Base-by-base conservation (phyloP, 1,139 yeast species). In the Candida sp. region DNA sequence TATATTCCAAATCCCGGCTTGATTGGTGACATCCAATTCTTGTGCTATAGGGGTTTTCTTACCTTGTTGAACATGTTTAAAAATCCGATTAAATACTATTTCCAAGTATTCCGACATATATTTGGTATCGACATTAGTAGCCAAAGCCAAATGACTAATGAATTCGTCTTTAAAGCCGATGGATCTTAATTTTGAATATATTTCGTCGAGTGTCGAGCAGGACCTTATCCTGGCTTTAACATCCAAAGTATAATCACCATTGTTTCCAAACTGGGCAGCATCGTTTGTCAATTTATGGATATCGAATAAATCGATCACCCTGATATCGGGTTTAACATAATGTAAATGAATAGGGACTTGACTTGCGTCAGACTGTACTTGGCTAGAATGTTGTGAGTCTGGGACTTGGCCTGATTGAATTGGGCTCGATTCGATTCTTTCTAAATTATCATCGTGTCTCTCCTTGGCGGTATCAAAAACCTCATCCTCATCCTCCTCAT, bases 1-100 rank as follows among this genome's bases (percentile, higher is more conserved):
- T 27, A 45, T 49, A 41, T 55, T 61, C 73, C 73, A 68, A 23
- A 64, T 45, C 2, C 70, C 69, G n/a, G 39, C 33, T 29, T 37
- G 39, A 9, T 32, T 32, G 21, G 25, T 19, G 11, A 29, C 19
- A 2, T n/a, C 12, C 9, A 37, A 37, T 21, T 37, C 39, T 15
- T 27, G 22, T 4, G 23, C 30, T 4, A 37, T 37, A 15, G 39
- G 39, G 15, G 34, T 37, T 8, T 8, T 30, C 15, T 29, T 37
- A 19, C 34, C 25, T 22, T 27, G n/a, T 11, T 29, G 25, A 32
- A 37, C 21, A 21, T 27, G 30, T 6, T 21, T 37, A 33, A 37
- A 37, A 19, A 37, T 37, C 19, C 39, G 22, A 30, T 37, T 19
- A 12, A 37, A 37, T 19, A 22, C 39, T 4, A 37, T 29, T 21